Base-by-base conservation (phyloP, 768 basidiomycete species). In the Suillus brevipes region DNA sequence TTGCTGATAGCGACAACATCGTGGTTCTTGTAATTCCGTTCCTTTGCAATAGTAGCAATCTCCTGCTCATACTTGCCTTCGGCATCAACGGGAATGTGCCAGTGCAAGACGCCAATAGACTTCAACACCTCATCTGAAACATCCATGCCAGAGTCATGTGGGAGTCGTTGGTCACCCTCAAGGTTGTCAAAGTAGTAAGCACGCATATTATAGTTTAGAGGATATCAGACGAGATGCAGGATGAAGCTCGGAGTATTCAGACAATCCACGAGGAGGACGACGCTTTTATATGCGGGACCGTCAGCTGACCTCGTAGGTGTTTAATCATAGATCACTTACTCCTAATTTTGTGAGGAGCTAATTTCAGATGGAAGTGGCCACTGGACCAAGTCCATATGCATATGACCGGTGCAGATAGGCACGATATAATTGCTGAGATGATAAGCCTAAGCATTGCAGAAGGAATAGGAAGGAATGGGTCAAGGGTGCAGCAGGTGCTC, bases 11-110 rank as follows among this genome's bases (percentile, higher is more conserved):
- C 87, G 69, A 95, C 89, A 64, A 80, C 80, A 72, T 96, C 94
- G 66, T 91, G 79, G 77, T 93, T 94, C 78, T 91, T 92, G 82
- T 96, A 95, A 37, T 83, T 85, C 37, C 87, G 76, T 77, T 90
- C 84, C 66, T 80, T 79, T 2, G 93, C 91, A 58, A 96, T 77
- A 13, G 68, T 80, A 68, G 92, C 79, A 71, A 90, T 73, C 73
- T 84, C 78, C 12, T 76, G 70, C 71, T 89, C 83, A 67, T 89
- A 82, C 0, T 82, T 69, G 9, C 62, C 69, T 10, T 59, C 50
- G 31, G 67, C 82, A 6, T 88, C 85, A n/a, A 91, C 81, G 0
- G 91, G 88, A 64, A 93, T 86, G 25, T 77, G 74, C 86, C 87
- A 89, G 74, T 86, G 81, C 65, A 85, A 81, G 57, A 96, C 87